phyloP scores from a whole-genome alignment of 2,329 filamentous ascomycete genomes.

The Domatiomyces globalis region DNA sequence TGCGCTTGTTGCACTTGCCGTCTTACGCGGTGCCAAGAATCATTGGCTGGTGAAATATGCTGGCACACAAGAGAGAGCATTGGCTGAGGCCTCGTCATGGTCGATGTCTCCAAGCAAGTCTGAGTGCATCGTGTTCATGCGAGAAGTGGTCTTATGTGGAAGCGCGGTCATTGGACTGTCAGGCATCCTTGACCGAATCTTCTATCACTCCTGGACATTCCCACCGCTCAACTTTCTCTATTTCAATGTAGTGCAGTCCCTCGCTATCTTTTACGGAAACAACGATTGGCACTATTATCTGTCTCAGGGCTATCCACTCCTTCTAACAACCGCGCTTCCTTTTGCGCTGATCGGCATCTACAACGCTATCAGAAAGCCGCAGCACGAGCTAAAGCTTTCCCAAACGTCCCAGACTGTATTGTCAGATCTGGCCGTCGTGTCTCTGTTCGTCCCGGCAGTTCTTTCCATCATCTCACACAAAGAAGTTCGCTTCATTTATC shows the following conservation, averaged over 20 bases:
- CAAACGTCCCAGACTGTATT: slow-evolving; percentile 18
- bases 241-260: slow-evolving; percentile 76
- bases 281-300: slow-evolving; percentile 91
- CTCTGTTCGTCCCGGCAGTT: slow-evolving; percentile 44
- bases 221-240: slow-evolving; percentile 76
- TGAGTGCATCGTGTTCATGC: slow-evolving; percentile 31
- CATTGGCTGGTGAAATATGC: neutral
- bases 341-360: slow-evolving; percentile 56
- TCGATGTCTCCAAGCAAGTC: slow-evolving; percentile 1
- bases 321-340: slow-evolving; percentile 70
- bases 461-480: slow-evolving; percentile 83
- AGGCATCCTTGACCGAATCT: slow-evolving; percentile 54
- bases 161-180: slow-evolving; percentile 49
- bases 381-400: slow-evolving; percentile 6
- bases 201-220: slow-evolving; percentile 77
- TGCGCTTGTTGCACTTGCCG: slow-evolving; percentile 36
- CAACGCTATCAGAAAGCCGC: slow-evolving; percentile 28
- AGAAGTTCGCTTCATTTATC: slow-evolving; percentile 93
- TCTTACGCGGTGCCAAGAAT: slow-evolving; percentile 1
- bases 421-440: slow-evolving; percentile 43
- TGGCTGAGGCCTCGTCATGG: no score
- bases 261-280: slow-evolving; percentile 82
- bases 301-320: slow-evolving; percentile 73
- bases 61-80: neutral
- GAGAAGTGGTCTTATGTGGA: slow-evolving; percentile 52